These are phyloP conservation scores for Bassia scoparia DNA, from an alignment of 148 eudicot species.

Conservation along the genomic window DNA sequence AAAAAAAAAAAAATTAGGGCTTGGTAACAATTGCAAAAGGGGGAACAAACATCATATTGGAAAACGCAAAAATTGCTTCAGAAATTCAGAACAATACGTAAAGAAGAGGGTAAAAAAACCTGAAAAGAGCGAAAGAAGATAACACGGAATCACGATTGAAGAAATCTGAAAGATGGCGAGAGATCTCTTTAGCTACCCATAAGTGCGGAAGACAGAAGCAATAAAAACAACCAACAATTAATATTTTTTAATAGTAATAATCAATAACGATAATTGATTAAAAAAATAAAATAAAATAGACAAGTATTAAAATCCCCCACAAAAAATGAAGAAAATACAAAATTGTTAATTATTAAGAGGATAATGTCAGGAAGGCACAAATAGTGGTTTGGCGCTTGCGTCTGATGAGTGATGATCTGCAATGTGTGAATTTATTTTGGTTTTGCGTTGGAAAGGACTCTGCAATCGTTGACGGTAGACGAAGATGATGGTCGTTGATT, in stretches of 20 bases:
- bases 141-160: too few species aligned
- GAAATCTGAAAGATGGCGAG: background rate
- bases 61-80: background rate
- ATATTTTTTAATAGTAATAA: too few species aligned
- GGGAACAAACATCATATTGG: background rate
- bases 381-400: background rate
- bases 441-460: background rate
- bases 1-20: slow-evolving; percentile 7
- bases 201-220: background rate
- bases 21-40: background rate
- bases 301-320: too few species aligned
- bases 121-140: background rate
- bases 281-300: too few species aligned
- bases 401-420: too few species aligned
- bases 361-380: too few species aligned
- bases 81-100: background rate
- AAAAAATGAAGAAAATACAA: too few species aligned
- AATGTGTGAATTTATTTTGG: background rate
- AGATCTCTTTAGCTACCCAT: too few species aligned
- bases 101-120: background rate
- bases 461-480: too few species aligned
- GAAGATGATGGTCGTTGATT: too few species aligned
- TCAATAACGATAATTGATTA: too few species aligned
- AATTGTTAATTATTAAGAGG: background rate
- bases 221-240: too few species aligned